Evolutionary conservation across 2,329 filamentous ascomycete species (phyloP), one percentile per base, ranked within the genome.

Genomic region (Aspergillus sp.): DNA sequence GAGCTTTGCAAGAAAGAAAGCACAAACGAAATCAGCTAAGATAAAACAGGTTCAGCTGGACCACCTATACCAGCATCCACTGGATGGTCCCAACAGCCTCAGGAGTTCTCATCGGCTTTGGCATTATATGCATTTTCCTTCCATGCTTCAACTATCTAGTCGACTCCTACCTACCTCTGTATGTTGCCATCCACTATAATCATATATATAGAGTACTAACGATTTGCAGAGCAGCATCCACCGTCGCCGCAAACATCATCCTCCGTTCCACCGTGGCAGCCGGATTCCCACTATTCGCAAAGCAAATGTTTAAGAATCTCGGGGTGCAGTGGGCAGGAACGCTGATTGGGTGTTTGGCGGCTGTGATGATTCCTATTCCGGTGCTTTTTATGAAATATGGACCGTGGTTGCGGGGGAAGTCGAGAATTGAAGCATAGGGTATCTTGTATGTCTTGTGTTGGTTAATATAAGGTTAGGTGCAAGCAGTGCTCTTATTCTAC

Each of bases 41-140:
- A 7, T 7, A 12, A 33, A 12, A 26, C 13, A 55, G 55, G 55
- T 58, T 59, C 11, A 55, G 56, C 7, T 59, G 56, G 56, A 51
- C 56, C 3, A 54, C 53, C 1, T 56, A 39, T 30, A 45, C 39
- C 5, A 32, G 39, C 3, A 50, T 57, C 19, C 54, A 57, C 43
- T 59, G 55, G 55, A 53, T 57, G 42, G 52, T 44, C 0, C 55
- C 56, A 6, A 56, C 50, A 2, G 46, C 50, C 4, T 41, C 53
- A 7, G 52, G 55, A 0, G 47, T 56, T 4, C 9, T 56, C 7
- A 48, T 54, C 5, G 56, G 56, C 1, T 58, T 59, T 30, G 55
- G 56, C 5, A 36, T 58, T 5, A 50, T 57, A 0, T 45, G 49
- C 2, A 58, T 59, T 26, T 58, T 58, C 40, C 51, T 56, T 44